Percentiles rank a stretch among this genome's conserved stretches.
These are phyloP conservation scores for Pyrus bretschneideri DNA, from an alignment of 306 rosid genomes.

Conservation along the genomic window DNA sequence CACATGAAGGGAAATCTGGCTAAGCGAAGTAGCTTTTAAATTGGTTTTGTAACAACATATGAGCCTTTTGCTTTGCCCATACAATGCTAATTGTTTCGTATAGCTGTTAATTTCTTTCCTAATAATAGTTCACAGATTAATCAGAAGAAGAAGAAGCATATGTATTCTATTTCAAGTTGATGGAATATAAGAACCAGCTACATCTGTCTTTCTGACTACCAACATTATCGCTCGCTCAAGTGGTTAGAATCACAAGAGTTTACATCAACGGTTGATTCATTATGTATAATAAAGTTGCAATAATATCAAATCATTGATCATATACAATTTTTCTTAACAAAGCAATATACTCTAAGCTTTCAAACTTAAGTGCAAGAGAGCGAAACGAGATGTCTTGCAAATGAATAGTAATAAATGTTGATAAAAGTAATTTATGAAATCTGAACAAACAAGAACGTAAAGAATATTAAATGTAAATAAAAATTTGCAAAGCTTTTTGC, in stretches of 20 bases:
- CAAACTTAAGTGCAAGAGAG: too few species aligned
- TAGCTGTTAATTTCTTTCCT: neutral
- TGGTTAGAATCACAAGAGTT: too few species aligned
- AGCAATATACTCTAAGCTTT: neutral
- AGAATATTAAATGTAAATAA: neutral
- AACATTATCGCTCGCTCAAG: too few species aligned
- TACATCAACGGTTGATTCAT: too few species aligned
- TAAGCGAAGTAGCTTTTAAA: neutral
- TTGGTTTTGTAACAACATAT: conserved; percentile 28
- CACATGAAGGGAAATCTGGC: conserved; percentile 16
- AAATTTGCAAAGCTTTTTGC: conserved; percentile 5
- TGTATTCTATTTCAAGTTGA: neutral
- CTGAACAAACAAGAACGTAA: conserved; percentile 7
- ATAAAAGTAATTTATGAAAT: neutral
- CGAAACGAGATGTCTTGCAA: neutral
- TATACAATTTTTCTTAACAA: too few species aligned
- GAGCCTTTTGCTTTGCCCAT: conserved; percentile 8
- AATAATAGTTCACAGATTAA: neutral
- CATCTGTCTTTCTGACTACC: too few species aligned
- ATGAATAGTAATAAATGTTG: neutral
- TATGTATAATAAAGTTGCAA: neutral
- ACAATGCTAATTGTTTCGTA: neutral
- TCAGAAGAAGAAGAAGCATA: neutral
- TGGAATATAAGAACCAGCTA: neutral
- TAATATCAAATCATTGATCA: neutral